These are phyloP conservation scores for Terfezia claveryi DNA, from an alignment of 495 filamentous ascomycete genomes.

Conservation along the genomic window DNA sequence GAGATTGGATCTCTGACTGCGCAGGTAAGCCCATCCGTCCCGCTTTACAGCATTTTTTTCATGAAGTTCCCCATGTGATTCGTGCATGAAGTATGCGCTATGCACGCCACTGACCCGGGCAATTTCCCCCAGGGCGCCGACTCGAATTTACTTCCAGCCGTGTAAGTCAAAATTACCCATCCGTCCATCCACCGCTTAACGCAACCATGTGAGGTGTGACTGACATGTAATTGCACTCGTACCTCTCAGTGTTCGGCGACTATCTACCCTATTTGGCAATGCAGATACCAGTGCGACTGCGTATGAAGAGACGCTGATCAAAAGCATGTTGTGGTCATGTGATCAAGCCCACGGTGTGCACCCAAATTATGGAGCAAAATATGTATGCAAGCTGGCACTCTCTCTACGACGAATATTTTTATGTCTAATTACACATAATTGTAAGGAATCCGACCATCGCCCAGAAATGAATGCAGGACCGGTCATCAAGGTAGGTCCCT, in stretches of 20 bases:
- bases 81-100: neutral
- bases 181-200: too few species aligned
- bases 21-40: conserved; percentile 24
- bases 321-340: conserved; percentile 86
- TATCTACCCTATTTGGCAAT: conserved; percentile 51
- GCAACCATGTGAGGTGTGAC: too few species aligned
- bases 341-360: conserved; percentile 95
- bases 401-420: neutral
- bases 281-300: conserved; percentile 42
- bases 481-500: conserved; percentile 47
- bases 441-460: conserved; percentile 62
- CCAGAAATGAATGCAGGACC: conserved; percentile 92
- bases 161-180: conserved; percentile 18
- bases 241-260: conserved; percentile 36
- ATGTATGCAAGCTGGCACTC: neutral
- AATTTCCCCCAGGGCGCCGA: conserved; percentile 37
- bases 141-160: conserved; percentile 72
- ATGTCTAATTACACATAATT: neutral
- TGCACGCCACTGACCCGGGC: neutral
- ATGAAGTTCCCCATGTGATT: too few species aligned
- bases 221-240: neutral
- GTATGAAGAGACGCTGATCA: conserved; percentile 77
- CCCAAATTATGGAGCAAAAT: conserved; percentile 81
- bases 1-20: conserved; percentile 83
- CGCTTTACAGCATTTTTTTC: neutral